phyloP scores from a whole-genome alignment of 352 stramenopile genomes.

The Globisporangium parvum region DNA sequence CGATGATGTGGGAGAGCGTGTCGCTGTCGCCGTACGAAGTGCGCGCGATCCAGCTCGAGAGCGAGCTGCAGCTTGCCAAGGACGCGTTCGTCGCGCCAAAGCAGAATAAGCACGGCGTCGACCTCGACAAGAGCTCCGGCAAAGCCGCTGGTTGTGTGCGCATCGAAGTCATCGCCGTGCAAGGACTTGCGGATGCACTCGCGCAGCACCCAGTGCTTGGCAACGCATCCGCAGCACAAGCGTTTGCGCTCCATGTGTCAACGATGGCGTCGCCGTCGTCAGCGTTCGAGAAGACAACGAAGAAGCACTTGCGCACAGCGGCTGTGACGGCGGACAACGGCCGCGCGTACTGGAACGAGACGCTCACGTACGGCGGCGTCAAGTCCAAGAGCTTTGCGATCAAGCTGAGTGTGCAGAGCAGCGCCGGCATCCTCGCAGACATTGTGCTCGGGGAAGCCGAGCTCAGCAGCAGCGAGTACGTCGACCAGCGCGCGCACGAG shows the following conservation, averaged over 20 bases:
- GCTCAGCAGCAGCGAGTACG: conserved; percentile 37
- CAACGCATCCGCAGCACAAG: conserved; percentile 9
- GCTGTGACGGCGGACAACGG: conserved; percentile 15
- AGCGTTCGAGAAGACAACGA: conserved; percentile 59
- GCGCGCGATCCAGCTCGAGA: conserved; percentile 63
- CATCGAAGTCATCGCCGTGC: conserved; percentile 43
- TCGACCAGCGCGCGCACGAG: conserved; percentile 53
- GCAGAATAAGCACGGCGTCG: conserved; percentile 78
- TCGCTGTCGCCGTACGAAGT: conserved; percentile 64
- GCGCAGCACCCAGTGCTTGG: conserved; percentile 26
- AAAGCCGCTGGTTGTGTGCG: conserved; percentile 49
- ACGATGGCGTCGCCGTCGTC: conserved; percentile 50
- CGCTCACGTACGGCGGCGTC: conserved; percentile 50
- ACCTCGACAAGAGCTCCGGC: conserved; percentile 42
- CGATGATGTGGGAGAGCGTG: conserved; percentile 76
- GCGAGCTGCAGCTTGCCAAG: conserved; percentile 53
- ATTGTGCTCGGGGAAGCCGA: conserved; percentile 63
- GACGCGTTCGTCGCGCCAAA: conserved; percentile 27
- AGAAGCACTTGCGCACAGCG: conserved; percentile 57
- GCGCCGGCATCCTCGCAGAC: conserved; percentile 53
- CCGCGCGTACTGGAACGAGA: conserved; percentile 40
- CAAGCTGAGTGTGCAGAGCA: conserved; percentile 56
- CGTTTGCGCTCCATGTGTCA: conserved; percentile 46
- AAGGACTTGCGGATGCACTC: conserved; percentile 28
- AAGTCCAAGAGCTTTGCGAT: conserved; percentile 66